Evolutionary conservation across 129 eudicot species (phyloP).

Genomic region (Flaveria ramosissima): DNA sequence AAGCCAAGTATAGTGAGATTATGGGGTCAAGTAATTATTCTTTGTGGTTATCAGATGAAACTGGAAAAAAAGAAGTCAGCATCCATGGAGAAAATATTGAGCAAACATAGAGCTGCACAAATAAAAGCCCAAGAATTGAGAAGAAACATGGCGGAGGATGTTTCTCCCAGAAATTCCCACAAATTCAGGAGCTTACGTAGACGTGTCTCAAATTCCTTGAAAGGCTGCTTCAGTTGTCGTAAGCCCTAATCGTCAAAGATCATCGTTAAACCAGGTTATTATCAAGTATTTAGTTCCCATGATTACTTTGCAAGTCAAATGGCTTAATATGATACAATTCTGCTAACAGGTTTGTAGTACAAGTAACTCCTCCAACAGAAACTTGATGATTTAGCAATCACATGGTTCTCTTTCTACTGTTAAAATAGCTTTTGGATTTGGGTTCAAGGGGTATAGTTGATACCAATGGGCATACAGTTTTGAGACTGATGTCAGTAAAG

Average conservation of each 20-base stretch:
- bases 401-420: not conserved
- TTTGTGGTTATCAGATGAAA: conserved; percentile 56
- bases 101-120: conserved; percentile 70
- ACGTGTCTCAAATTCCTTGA: conserved; percentile 33
- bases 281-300: not conserved
- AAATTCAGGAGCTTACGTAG: conserved; percentile 36
- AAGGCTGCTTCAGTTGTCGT: conserved; percentile 48
- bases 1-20: not conserved
- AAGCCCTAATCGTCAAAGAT: conserved; percentile 28
- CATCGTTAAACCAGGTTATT: conserved; percentile 29
- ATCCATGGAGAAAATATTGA: conserved; percentile 83
- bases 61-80: conserved; percentile 82
- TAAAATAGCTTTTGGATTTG: conserved; percentile 23
- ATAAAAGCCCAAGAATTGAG: conserved; percentile 70
- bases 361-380: conserved; percentile 25
- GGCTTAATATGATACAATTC: not conserved
- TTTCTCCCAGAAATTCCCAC: conserved; percentile 34
- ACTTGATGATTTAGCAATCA: not conserved
- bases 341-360: conserved; percentile 18
- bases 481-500: conserved; percentile 12
- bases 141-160: conserved; percentile 41
- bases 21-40: conserved; percentile 3
- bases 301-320: not conserved
- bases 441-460: conserved; percentile 10
- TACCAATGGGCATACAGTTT: conserved; percentile 11